Evolutionary conservation across 225 moss, liverwort and hornwort genomes (phyloP).

Genomic region (Pseudoscleropodium purum): DNA sequence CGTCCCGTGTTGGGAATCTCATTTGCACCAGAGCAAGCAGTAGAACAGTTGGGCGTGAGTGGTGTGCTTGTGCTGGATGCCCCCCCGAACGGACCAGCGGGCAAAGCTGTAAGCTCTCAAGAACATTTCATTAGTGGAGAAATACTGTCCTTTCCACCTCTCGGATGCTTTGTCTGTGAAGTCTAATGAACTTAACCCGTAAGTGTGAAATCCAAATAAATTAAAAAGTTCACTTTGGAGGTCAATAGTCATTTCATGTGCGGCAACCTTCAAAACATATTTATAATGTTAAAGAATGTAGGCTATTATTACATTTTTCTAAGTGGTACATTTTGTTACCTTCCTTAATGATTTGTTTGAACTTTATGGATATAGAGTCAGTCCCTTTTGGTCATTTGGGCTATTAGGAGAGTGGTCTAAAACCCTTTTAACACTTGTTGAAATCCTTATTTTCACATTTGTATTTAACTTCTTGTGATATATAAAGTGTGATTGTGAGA

Average conservation of each 20-base stretch:
- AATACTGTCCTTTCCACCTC: background rate
- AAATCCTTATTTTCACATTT: background rate
- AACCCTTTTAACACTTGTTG: background rate
- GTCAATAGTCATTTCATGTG: background rate
- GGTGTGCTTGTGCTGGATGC: conserved; percentile 97
- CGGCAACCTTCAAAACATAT: background rate
- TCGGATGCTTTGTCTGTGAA: background rate
- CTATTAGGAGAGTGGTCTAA: background rate
- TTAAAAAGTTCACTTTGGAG: background rate
- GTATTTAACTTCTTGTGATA: background rate
- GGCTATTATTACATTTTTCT: background rate
- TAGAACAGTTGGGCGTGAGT: conserved; percentile 92
- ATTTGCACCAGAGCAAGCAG: conserved; percentile 97
- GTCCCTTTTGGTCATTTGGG: background rate
- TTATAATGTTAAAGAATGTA: background rate
- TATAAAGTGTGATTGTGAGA: background rate
- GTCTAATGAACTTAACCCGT: background rate
- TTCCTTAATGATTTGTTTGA: background rate
- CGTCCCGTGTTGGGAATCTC: conserved; percentile 92
- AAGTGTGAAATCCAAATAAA: background rate
- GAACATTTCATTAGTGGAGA: background rate
- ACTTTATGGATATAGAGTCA: background rate
- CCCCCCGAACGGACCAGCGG: conserved; percentile 82
- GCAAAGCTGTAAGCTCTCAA: conserved; percentile 76
- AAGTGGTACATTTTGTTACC: background rate